A percentile compares a stretch with the other conserved stretches of the same genome.
These are phyloP conservation scores for Didymella sp. DNA, from an alignment of 2,329 filamentous ascomycete species.

Conservation along the genomic window DNA sequence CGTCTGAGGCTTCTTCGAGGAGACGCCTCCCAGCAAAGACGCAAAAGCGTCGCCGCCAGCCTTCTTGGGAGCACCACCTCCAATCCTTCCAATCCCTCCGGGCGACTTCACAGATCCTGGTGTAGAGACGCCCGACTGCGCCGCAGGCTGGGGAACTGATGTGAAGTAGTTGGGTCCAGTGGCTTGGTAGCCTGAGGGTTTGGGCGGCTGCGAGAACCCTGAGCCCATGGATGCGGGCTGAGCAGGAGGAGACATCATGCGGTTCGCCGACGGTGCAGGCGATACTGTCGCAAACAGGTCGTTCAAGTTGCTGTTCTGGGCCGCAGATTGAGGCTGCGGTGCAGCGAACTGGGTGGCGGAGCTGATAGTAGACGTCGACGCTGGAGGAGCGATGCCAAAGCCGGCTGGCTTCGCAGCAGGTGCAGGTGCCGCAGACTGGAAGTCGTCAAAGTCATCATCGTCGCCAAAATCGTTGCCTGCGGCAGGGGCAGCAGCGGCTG, in stretches of 20 bases:
- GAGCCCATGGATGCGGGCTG: constrained; percentile 47
- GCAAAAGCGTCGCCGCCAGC: constrained; percentile 86
- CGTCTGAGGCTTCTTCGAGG: constrained; percentile 75
- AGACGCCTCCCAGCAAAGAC: constrained; percentile 78
- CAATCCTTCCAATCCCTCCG: constrained; percentile 46
- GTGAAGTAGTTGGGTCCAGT: constrained; percentile 94
- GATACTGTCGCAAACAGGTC: constrained; percentile 85
- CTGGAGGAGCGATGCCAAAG: constrained; percentile 55
- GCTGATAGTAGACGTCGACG: constrained; percentile 55
- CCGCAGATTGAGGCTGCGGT: constrained; percentile 83
- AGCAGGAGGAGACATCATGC: constrained; percentile 59
- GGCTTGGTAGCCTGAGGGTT: constrained; percentile 73
- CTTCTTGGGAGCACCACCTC: constrained; percentile 49
- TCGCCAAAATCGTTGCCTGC: constrained; percentile 56
- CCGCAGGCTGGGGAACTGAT: constrained; percentile 64
- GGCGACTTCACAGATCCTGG: constrained; percentile 54
- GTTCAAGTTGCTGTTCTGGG: constrained; percentile 79
- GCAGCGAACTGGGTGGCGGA: constrained; percentile 75
- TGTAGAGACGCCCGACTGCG: constrained; percentile 47
- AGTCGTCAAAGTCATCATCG: constrained; percentile 97
- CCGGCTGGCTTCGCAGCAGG: constrained; percentile 67
- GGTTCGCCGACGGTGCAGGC: constrained; percentile 65
- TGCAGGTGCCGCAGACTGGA: constrained; percentile 77
- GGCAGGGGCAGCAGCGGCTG: constrained; percentile 34
- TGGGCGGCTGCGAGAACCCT: constrained; percentile 56